phyloP scores from a whole-genome alignment of 257 asterid species.

The Ballota nigra region DNA sequence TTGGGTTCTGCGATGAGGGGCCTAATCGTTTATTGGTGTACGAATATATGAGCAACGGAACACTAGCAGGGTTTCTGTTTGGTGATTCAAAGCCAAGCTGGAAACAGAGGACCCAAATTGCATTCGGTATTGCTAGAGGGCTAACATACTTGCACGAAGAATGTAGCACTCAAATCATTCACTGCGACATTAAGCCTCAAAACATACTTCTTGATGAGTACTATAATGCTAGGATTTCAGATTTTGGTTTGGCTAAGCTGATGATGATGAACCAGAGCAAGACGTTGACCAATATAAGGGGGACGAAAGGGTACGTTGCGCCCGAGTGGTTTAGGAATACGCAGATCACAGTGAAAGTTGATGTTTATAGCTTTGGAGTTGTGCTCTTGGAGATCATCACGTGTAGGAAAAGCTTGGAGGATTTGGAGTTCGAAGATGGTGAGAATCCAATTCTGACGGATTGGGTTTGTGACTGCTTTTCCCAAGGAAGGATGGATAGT shows the following conservation, averaged over 20 bases:
- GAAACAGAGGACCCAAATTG: slow-evolving; percentile 49
- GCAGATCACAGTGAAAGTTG: slow-evolving; percentile 39
- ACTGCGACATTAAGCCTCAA: slow-evolving; percentile 61
- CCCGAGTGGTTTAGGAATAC: slow-evolving; percentile 65
- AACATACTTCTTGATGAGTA: slow-evolving; percentile 55
- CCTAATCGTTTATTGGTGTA: slow-evolving; percentile 40
- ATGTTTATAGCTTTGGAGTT: slow-evolving; percentile 64
- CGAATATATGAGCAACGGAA: slow-evolving; percentile 49
- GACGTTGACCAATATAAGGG: slow-evolving; percentile 41
- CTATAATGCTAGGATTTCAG: slow-evolving; percentile 45
- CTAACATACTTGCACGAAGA: slow-evolving; percentile 50
- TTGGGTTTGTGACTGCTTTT: slow-evolving; percentile 52
- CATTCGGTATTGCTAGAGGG: slow-evolving; percentile 48
- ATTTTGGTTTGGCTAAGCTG: slow-evolving; percentile 60
- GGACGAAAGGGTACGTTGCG: slow-evolving; percentile 63
- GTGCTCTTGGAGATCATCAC: slow-evolving; percentile 45
- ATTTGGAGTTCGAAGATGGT: slow-evolving; percentile 25
- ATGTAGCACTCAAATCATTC: slow-evolving; percentile 52
- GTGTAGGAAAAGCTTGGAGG: slow-evolving; percentile 33
- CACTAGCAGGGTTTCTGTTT: slow-evolving; percentile 44
- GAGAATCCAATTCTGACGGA: slow-evolving; percentile 32
- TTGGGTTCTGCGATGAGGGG: slow-evolving; percentile 58
- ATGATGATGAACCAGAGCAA: slow-evolving; percentile 42
- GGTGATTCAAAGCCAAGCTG: slow-evolving; percentile 38
- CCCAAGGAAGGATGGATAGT: slow-evolving; percentile 25